Evolutionary conservation across 805 yeast species (phyloP), one percentile per base, ranked within the genome.

Genomic region (Zygoascus tannicola): DNA sequence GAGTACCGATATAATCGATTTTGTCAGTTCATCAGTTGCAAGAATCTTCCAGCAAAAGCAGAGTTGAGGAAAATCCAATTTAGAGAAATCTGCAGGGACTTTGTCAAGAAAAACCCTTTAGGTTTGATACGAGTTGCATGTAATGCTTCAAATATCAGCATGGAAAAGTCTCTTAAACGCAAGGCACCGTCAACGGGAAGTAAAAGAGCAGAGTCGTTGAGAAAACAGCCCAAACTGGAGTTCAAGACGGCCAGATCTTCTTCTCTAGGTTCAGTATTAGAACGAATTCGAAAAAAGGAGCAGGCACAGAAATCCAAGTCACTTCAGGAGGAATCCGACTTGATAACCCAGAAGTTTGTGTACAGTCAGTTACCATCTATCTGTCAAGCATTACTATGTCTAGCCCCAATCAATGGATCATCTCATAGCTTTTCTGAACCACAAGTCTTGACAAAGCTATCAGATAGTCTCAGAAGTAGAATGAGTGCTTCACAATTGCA

Each of bases 221-320:
- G 40, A 20, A 48, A 48, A 38, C 38, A 22, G 21, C 26, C 44
- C 33, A 45, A 38, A 30, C 30, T 22, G 18, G 32, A 35, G n/a
- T 37, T 35, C n/a, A 28, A 43, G 2, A 45, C 23, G 1, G 32
- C 49, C 4, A 38, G 44, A 26, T 32, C 43, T 4, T 32, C 43
- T 4, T 44, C 43, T 4, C 38, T 40, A 22, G 53, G 53, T 7
- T 22, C 55, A 1, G 44, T 61, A 3, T 43, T 58, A 30, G 63
- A 60, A 20, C 51, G 65, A 12, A 54, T 62, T 26, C 50, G 55
- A 5, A 61, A 60, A 26, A 55, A 59, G 41, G 61, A 62, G 41
- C 55, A 55, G 1, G 49, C 43, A 2, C 37, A 38, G 15, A 38
- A 32, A 16, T 18, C 20, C n/a, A 38, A 46, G 40, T 16, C 14